Conservation (phyloP, 768 basidiomycete species). For the Piloderma croceum region DNA sequence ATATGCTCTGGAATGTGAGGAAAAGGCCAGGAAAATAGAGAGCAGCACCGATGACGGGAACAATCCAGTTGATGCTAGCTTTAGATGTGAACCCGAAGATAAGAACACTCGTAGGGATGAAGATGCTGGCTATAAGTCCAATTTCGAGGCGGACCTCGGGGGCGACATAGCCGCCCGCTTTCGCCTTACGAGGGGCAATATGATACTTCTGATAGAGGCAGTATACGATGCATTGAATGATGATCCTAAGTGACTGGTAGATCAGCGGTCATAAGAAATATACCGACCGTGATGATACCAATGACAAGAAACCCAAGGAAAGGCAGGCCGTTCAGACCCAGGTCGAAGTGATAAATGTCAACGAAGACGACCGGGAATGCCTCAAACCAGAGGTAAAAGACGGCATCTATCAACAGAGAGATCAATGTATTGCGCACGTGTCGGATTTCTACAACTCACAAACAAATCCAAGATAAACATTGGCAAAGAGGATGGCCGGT, state of each 20-base stretch:
- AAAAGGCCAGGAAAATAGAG: constrained; percentile 29
- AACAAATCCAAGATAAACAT: constrained; percentile 27
- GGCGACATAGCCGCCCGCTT: constrained; percentile 7
- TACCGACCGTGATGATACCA: constrained; percentile 10
- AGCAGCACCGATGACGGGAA: constrained; percentile 27
- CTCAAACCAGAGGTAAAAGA: constrained; percentile 32
- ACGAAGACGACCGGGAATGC: constrained; percentile 31
- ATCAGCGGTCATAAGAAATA: too few relatives aligned
- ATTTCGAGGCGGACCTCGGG: constrained; percentile 29
- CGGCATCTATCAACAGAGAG: constrained; percentile 12
- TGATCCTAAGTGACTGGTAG: too few relatives aligned
- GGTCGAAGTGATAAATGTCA: constrained; percentile 29
- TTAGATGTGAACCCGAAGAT: constrained; percentile 30
- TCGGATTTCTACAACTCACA: constrained; percentile 12
- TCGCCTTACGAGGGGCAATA: constrained; percentile 14
- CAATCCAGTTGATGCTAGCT: constrained; percentile 28
- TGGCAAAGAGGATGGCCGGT: constrained; percentile 25
- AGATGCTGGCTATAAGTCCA: constrained; percentile 24
- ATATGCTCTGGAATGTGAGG: constrained; percentile 24
- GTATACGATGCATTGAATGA: constrained; percentile 13
- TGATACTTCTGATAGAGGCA: constrained; percentile 20
- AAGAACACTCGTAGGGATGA: too few relatives aligned
- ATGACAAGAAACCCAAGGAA: constrained; percentile 24
- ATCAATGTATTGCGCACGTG: not conserved
- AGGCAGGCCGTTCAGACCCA: constrained; percentile 25